phyloP scores from a whole-genome alignment of 768 basidiomycete genomes.

The Russula olivacea region DNA sequence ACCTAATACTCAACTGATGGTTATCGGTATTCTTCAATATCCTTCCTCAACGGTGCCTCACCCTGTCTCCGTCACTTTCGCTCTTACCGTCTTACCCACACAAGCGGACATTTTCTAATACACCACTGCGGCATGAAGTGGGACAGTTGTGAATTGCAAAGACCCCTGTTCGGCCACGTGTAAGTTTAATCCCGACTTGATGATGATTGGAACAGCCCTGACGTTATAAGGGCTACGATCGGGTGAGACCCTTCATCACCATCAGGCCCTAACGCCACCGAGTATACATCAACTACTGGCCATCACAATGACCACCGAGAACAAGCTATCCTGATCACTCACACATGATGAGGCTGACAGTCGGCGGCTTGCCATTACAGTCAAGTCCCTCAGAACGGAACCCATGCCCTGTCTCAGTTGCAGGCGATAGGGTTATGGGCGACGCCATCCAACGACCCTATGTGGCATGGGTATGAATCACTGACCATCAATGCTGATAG shows the following conservation, averaged over 20 bases:
- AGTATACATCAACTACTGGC: neutral
- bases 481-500: no score
- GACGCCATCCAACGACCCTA: no score
- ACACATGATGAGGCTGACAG: neutral
- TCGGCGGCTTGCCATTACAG: neutral
- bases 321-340: neutral
- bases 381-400: no score
- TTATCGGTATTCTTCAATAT: neutral
- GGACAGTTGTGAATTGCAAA: neutral
- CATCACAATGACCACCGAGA: neutral
- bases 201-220: neutral
- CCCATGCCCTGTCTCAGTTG: no score
- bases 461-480: no score
- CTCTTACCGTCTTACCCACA: slow-evolving; percentile 2
- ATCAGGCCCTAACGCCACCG: neutral
- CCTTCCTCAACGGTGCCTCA: neutral
- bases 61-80: neutral
- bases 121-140: neutral
- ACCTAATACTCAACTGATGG: neutral
- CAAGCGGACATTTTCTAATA: slow-evolving; percentile 9
- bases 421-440: no score
- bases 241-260: neutral
- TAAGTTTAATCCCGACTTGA: neutral
- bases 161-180: neutral
- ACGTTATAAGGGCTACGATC: neutral